Evolutionary conservation across 768 basidiomycete species (phyloP).

Genomic region (Scleroderma citrinum): DNA sequence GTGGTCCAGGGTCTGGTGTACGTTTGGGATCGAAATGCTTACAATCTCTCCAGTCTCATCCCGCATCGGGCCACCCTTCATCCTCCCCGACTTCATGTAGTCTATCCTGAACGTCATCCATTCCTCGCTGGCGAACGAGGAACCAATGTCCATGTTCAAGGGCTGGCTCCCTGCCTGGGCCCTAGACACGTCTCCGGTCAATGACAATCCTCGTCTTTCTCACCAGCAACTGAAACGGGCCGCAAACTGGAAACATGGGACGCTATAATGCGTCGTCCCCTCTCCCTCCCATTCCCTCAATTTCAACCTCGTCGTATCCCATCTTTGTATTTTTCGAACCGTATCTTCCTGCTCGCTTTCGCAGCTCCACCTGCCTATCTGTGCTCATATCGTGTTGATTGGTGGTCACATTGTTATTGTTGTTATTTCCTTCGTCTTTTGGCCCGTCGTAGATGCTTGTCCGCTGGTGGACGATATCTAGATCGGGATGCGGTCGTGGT

Average conservation of each 20-base stretch:
- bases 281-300: background rate
- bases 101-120: conserved; percentile 70
- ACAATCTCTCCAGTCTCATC: too few species aligned
- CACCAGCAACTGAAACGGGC: conserved; percentile 71
- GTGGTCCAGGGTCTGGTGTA: conserved; percentile 72
- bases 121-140: conserved; percentile 63
- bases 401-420: background rate
- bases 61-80: too few species aligned
- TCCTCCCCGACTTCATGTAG: conserved; percentile 24
- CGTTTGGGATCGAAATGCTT: conserved; percentile 18
- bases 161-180: conserved; percentile 90
- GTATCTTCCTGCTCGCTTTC: background rate
- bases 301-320: too few species aligned
- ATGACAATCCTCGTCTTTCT: conserved; percentile 87
- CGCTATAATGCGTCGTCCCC: conserved; percentile 6
- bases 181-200: conserved; percentile 76
- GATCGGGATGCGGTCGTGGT: background rate
- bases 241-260: conserved; percentile 52
- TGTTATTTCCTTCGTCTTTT: background rate
- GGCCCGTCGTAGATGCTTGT: background rate
- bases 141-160: conserved; percentile 88
- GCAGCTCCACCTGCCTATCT: background rate
- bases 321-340: background rate
- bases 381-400: too few species aligned
- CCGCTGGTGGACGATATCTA: background rate